These are phyloP conservation scores for Henckelia pumila DNA, from an alignment of 257 asterid genomes.

Conservation along the genomic window DNA sequence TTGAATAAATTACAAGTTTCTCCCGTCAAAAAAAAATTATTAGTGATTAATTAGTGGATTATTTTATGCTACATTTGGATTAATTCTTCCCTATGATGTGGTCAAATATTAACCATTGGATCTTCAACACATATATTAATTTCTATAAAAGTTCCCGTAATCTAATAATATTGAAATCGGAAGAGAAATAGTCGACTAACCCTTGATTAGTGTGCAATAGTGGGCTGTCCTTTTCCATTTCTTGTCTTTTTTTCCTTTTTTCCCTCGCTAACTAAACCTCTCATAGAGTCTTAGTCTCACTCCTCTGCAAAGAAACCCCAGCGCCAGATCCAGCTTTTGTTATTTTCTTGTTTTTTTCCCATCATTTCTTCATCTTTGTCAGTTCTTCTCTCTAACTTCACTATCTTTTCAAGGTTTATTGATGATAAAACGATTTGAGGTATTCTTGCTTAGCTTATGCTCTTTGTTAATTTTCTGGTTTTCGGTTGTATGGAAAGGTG, in stretches of 20 bases:
- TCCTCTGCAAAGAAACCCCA: constrained; percentile 34
- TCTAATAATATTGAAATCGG: too few relatives aligned
- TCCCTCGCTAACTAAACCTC: constrained; percentile 17
- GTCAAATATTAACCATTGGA: too few relatives aligned
- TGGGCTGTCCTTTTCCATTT: constrained; percentile 21
- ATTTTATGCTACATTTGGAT: too few relatives aligned
- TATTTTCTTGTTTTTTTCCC: constrained; percentile 4
- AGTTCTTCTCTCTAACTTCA: constrained; percentile 16
- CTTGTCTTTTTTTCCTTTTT: constrained; percentile 21
- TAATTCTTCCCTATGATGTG: too few relatives aligned
- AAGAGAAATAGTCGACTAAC: too few relatives aligned
- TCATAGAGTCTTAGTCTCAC: constrained; percentile 17
- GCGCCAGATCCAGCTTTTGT: constrained; percentile 59
- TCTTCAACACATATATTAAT: too few relatives aligned
- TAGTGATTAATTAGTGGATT: too few relatives aligned
- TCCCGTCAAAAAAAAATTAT: too few relatives aligned
- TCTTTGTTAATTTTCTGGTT: not conserved
- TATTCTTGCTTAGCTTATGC: constrained; percentile 18
- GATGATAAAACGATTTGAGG: constrained; percentile 21
- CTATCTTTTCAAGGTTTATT: constrained; percentile 17
- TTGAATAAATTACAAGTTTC: too few relatives aligned
- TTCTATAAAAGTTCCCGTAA: too few relatives aligned
- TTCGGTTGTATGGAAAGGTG: not conserved
- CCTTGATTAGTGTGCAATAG: not conserved
- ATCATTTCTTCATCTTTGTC: not conserved